These are phyloP conservation scores for Begonia masoniana DNA, from an alignment of 306 rosid genomes.

Conservation along the genomic window DNA sequence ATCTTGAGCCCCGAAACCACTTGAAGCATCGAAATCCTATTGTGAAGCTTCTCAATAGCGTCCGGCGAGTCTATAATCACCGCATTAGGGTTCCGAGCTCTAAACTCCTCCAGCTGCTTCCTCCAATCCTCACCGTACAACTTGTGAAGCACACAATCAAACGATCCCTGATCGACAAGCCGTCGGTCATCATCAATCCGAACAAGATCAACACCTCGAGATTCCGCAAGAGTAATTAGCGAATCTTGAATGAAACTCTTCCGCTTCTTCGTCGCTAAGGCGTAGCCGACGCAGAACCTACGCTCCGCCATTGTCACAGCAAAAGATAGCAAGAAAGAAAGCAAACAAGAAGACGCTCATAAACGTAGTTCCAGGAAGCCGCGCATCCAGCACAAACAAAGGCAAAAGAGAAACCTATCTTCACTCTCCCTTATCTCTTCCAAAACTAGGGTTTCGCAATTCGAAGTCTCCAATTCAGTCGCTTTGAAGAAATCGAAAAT, in stretches of 20 bases:
- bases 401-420: neutral
- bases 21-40: constrained; percentile 89
- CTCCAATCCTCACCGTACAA: constrained; percentile 68
- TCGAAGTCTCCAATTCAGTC: neutral
- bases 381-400: neutral
- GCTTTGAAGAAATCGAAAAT: constrained; percentile 2
- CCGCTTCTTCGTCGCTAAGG: constrained; percentile 71
- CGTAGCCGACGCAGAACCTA: constrained; percentile 58
- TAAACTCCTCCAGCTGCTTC: constrained; percentile 35
- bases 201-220: constrained; percentile 59
- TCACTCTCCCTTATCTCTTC: neutral
- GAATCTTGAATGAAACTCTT: constrained; percentile 72
- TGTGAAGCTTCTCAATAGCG: constrained; percentile 70
- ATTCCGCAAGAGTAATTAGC: constrained; percentile 35
- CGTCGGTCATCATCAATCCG: constrained; percentile 29
- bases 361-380: neutral
- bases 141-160: constrained; percentile 77
- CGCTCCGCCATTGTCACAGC: constrained; percentile 49
- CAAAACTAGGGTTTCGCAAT: neutral
- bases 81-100: constrained; percentile 39
- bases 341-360: constrained; percentile 17
- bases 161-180: constrained; percentile 70
- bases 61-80: constrained; percentile 60
- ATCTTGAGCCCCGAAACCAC: constrained; percentile 66
- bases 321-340: neutral